Conservation (phyloP, 2,329 filamentous ascomycete species). For the Alternaria arbusti region DNA sequence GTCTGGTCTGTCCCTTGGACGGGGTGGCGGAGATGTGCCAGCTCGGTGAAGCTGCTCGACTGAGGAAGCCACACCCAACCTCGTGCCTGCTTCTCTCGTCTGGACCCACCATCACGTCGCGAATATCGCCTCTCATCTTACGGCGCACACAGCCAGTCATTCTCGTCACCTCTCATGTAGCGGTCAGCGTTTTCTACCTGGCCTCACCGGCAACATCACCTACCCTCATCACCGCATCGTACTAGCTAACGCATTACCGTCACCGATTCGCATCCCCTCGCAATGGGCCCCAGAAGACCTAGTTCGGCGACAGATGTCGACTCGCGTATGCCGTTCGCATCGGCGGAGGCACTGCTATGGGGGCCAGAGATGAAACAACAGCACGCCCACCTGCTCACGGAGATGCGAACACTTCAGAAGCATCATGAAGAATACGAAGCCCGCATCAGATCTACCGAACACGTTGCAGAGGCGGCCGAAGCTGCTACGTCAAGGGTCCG, state of each 20-base stretch:
- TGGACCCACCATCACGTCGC: not conserved
- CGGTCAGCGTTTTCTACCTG: not conserved
- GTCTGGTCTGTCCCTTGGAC: not conserved
- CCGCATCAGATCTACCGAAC: conserved; percentile 30
- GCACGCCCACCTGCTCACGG: conserved; percentile 42
- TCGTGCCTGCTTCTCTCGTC: conserved; percentile 15
- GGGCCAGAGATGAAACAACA: conserved; percentile 50
- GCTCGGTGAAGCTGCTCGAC: not conserved
- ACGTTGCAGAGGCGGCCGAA: conserved; percentile 20
- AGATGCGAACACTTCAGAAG: conserved; percentile 46
- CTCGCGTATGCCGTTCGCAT: conserved; percentile 24
- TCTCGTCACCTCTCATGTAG: not conserved
- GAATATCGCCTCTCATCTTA: not conserved
- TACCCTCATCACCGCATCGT: not conserved
- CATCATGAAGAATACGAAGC: conserved; percentile 24
- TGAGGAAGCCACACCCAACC: conserved; percentile 17
- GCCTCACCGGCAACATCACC: not conserved
- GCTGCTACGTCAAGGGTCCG: conserved; percentile 17
- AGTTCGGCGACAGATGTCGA: conserved; percentile 12
- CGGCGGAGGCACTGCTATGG: conserved; percentile 47
- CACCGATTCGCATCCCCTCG: not conserved
- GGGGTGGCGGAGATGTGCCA: not conserved
- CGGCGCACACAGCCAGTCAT: not conserved
- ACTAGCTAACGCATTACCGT: not conserved
- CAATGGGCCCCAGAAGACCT: conserved; percentile 13